phyloP scores from a whole-genome alignment of 768 basidiomycete species.

The Tremella yokohamensis region DNA sequence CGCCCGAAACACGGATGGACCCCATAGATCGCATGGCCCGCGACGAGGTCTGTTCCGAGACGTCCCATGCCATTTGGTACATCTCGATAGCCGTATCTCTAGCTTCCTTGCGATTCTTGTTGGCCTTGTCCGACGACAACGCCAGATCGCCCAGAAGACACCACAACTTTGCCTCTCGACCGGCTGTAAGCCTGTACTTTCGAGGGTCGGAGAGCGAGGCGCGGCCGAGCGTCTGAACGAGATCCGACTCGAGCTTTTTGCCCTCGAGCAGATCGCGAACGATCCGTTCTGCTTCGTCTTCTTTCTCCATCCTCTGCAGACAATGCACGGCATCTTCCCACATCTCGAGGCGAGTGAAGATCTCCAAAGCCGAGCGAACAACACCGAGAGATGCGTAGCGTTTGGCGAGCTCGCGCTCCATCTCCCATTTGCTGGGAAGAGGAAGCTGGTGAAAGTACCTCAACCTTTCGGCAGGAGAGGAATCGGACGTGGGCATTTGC shows the following conservation, averaged over 20 bases:
- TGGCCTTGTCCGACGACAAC: conserved; percentile 23
- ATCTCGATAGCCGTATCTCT: conserved; percentile 62
- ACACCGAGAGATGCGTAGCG: conserved; percentile 83
- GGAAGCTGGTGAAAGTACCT: conserved; percentile 74
- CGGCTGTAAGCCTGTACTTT: conserved; percentile 57
- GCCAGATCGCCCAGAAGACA: conserved; percentile 86
- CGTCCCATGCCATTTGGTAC: conserved; percentile 77
- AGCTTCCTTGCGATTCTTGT: conserved; percentile 55
- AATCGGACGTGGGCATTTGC: conserved; percentile 88
- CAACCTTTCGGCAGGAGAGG: conserved; percentile 68
- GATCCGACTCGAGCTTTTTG: conserved; percentile 75
- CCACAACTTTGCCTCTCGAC: conserved; percentile 86
- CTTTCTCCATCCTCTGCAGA: conserved; percentile 73
- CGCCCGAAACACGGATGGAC: conserved; percentile 69
- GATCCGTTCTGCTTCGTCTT: conserved; percentile 71
- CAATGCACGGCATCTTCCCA: conserved; percentile 96
- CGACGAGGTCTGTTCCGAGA: conserved; percentile 75
- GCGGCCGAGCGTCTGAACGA: conserved; percentile 63
- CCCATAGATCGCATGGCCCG: conserved; percentile 90
- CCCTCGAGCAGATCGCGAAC: conserved; percentile 84
- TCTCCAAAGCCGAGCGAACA: conserved; percentile 81
- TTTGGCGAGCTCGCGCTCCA: conserved; percentile 83
- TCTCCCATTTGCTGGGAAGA: conserved; percentile 86
- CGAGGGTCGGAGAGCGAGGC: conserved; percentile 49
- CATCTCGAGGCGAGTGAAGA: conserved; percentile 92